These are phyloP conservation scores for Euphorbia lathyris DNA, from an alignment of 345 rosid species.

Conservation along the genomic window DNA sequence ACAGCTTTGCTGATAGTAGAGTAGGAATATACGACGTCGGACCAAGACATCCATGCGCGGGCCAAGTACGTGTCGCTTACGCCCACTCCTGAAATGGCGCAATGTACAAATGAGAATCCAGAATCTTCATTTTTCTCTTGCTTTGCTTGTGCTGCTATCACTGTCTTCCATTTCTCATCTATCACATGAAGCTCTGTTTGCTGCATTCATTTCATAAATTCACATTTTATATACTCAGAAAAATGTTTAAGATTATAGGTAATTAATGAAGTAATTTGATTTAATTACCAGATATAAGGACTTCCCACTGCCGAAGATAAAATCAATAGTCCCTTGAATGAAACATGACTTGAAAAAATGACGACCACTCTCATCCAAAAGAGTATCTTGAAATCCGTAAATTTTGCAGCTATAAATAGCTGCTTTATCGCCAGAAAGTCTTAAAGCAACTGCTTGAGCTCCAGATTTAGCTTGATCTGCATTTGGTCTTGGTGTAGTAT, in stretches of 20 bases:
- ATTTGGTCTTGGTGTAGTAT: constrained; percentile 53
- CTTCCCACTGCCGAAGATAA: constrained; percentile 66
- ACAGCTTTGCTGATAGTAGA: constrained; percentile 42
- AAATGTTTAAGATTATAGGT: too few relatives aligned
- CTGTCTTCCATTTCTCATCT: constrained; percentile 31
- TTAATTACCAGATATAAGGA: constrained; percentile 53
- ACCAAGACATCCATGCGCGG: constrained; percentile 54
- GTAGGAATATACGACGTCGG: constrained; percentile 52
- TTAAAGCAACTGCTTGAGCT: constrained; percentile 59
- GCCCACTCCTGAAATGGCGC: constrained; percentile 44
- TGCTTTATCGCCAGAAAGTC: constrained; percentile 46
- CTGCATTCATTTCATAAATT: constrained; percentile 18
- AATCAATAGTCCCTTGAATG: constrained; percentile 75
- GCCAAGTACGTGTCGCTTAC: constrained; percentile 41
- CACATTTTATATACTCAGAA: neutral
- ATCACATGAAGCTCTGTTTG: constrained; percentile 35
- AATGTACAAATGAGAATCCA: constrained; percentile 58
- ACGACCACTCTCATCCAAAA: constrained; percentile 60
- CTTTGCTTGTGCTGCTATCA: constrained; percentile 67
- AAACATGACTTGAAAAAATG: constrained; percentile 71
- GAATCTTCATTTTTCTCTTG: constrained; percentile 26
- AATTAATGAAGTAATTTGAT: too few relatives aligned
- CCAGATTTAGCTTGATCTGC: constrained; percentile 28
- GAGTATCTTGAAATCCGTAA: constrained; percentile 65
- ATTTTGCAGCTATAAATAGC: constrained; percentile 60